Base-by-base conservation (phyloP, 1,284 basidiomycete species). In the Ganoderma sinense region DNA sequence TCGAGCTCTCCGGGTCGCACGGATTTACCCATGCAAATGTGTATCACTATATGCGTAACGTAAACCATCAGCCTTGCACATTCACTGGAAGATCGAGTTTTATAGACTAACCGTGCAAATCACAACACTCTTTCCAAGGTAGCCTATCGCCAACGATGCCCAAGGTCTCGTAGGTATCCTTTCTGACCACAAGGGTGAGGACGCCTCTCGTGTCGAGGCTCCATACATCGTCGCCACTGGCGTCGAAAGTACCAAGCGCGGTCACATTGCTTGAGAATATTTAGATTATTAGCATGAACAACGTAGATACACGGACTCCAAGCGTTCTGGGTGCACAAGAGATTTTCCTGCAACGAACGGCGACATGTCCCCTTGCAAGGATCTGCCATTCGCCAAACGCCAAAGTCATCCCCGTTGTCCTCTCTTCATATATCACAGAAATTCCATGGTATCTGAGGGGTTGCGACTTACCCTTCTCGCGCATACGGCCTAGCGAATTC, bases 131-230 rank as follows among this genome's bases (percentile, higher is more conserved):
- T 79, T 75, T 74, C 75, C 79, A 79, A 6, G 87, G 84, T 60
- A 90, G 69, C 45, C 81, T 83, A 66, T 80, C 79, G 6, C 90
- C 90, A 0, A 86, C 80, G 26, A 92, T 74, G 0, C 90, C 91
- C 6, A 91, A 82, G 4, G 79, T 78, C 72, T 91, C 84, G 76
- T 91, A 91, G 1, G 87, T 86, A 18, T 81, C 79, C 75, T 87
- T 88, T 36, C 83, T 81, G 4, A 89, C 82, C n/a, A 81, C 86
- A 23, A 91, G 76, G 0, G 87, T 87, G 67, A 93, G 79, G 31
- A 87, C 69, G 2, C 88, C 88, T 13, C 87, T 84, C 1, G 84
- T 79, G 73, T 92, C 91, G 59, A 92, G 81, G 74, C 88, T 89
- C 91, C 91, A 93, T 1, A 82, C 83, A 69, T 91, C 89, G 51